Conservation (phyloP, 768 basidiomycete species). For the Lenzites betulinus region DNA sequence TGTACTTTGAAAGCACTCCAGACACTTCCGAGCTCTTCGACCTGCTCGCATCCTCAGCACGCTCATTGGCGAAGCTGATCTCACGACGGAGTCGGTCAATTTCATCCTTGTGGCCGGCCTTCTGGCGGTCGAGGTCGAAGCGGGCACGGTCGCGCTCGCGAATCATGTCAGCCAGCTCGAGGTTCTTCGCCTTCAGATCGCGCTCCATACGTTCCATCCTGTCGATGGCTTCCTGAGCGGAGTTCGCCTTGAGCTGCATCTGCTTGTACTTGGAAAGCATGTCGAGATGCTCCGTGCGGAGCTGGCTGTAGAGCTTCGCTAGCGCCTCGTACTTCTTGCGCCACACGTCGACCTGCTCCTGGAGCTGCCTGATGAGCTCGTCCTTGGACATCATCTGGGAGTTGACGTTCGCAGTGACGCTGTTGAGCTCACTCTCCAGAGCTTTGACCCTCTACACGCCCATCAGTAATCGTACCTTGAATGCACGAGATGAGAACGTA, state of each 20-base stretch:
- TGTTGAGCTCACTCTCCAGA: slow-evolving; percentile 84
- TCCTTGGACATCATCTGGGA: slow-evolving; percentile 92
- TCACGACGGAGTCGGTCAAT: slow-evolving; percentile 90
- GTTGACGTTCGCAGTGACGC: slow-evolving; percentile 72
- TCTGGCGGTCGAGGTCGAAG: slow-evolving; percentile 93
- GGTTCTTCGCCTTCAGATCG: slow-evolving; percentile 96
- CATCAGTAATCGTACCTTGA: background rate
- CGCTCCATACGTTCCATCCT: slow-evolving; percentile 99
- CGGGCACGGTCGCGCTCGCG: slow-evolving; percentile 94
- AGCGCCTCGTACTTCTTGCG: slow-evolving; percentile 98
- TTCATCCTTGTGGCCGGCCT: slow-evolving; percentile 94
- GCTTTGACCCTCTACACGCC: slow-evolving; percentile 84
- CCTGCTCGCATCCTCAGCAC: slow-evolving; percentile 91
- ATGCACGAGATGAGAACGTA: slow-evolving; percentile 40
- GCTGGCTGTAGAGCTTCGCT: slow-evolving; percentile 97
- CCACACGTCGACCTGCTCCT: slow-evolving; percentile 96
- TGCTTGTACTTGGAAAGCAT: slow-evolving; percentile 97
- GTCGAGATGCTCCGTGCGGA: slow-evolving; percentile 95
- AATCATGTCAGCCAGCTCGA: slow-evolving; percentile 98
- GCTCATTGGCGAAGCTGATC: slow-evolving; percentile 92
- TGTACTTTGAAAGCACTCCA: slow-evolving; percentile 85
- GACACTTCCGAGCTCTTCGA: slow-evolving; percentile 95
- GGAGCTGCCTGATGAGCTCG: slow-evolving; percentile 91
- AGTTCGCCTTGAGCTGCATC: slow-evolving; percentile 96
- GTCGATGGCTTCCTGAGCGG: slow-evolving; percentile 96